Evolutionary conservation across 306 rosid species (phyloP), one percentile per base, ranked within the genome.

Genomic region (Rubus parviflorus): DNA sequence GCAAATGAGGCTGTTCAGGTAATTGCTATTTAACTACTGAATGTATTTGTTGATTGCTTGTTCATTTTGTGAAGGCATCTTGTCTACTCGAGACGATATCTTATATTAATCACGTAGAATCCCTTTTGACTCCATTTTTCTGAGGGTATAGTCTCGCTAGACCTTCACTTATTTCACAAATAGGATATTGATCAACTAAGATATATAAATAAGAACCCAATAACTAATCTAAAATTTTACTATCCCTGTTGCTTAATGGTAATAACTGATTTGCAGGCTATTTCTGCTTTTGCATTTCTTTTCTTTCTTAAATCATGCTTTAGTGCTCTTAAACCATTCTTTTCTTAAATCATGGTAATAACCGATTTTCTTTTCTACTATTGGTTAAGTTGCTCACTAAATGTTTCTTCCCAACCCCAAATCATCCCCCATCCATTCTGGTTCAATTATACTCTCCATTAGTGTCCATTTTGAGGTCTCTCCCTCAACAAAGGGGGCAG

Each of bases 1-100:
- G 15, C 83, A 3, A 87, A 94, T 81, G 97, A 92, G 74, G 86
- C 86, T 76, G 98, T 97, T 64, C 98, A 94, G 98, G 98, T 94
- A 79, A 87, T 53, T 45, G 19, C 40, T 74, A 8, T 30, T 47
- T 77, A 4, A 42, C 46, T 42, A 62, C 5, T 62, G 0, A 25
- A 25, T 25, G 30, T 25, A 25, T 42, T 42, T 42, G 46, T 42
- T 42, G 5, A 7, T 7, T 42, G 46, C 46, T 42, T 23, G 13
- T 68, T 13, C 42, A 41, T 19, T 73, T 57, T 63, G 20, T 41
- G 38, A 57, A 60, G 38, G 25, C 20, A 19, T 30, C 14, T n/a
- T 41, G 22, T n/a, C 30, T 43, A 23, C 53, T 12, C 53, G 8
- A 17, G 17, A 66, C 40, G 20, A 13, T 62, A 35, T 8, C 23